A percentile compares a stretch with the other conserved stretches of the same genome.
phyloP scores from a whole-genome alignment of 1,139 yeast genomes.

The Magnusiomyces fungicola region DNA sequence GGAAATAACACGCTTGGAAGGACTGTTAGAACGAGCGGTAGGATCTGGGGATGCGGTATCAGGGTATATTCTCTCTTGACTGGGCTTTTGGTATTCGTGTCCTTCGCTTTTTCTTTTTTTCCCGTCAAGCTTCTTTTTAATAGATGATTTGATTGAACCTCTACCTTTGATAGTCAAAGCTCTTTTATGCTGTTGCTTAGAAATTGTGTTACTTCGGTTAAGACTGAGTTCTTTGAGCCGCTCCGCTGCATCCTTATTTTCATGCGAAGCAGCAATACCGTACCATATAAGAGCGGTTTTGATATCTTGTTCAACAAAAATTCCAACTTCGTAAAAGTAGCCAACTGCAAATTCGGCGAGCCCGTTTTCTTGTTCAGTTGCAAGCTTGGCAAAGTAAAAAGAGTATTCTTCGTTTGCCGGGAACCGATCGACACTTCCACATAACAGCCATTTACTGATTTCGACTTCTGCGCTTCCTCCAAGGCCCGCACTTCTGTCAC shows the following conservation, averaged over 20 bases:
- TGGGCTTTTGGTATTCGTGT: not conserved
- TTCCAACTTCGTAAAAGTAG: slow-evolving; percentile 38
- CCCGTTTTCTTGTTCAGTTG: slow-evolving; percentile 30
- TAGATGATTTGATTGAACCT: slow-evolving; percentile 21
- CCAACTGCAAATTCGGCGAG: slow-evolving; percentile 38
- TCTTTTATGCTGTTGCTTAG: slow-evolving; percentile 26
- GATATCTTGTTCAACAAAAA: slow-evolving; percentile 25
- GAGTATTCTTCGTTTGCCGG: slow-evolving; percentile 35
- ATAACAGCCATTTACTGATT: slow-evolving; percentile 37
- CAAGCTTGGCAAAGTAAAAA: slow-evolving; percentile 32
- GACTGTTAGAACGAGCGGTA: not conserved
- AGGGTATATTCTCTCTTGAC: not conserved
- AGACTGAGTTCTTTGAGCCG: slow-evolving; percentile 25
- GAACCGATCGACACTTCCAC: slow-evolving; percentile 30
- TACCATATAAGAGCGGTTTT: slow-evolving; percentile 31
- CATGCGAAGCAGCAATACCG: slow-evolving; percentile 26
- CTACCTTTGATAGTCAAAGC: slow-evolving; percentile 23
- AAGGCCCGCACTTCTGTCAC: slow-evolving; percentile 17
- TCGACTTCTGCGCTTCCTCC: slow-evolving; percentile 35
- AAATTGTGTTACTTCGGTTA: slow-evolving; percentile 17
- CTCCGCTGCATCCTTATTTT: slow-evolving; percentile 30
- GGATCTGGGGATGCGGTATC: not conserved
- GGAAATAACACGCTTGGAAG: not conserved
- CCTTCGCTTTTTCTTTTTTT: not conserved
- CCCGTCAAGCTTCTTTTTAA: slow-evolving; percentile 7